Evolutionary conservation across 371 early-diverging fungal species (phyloP).

Genomic region (Rhizomucor miehei): DNA sequence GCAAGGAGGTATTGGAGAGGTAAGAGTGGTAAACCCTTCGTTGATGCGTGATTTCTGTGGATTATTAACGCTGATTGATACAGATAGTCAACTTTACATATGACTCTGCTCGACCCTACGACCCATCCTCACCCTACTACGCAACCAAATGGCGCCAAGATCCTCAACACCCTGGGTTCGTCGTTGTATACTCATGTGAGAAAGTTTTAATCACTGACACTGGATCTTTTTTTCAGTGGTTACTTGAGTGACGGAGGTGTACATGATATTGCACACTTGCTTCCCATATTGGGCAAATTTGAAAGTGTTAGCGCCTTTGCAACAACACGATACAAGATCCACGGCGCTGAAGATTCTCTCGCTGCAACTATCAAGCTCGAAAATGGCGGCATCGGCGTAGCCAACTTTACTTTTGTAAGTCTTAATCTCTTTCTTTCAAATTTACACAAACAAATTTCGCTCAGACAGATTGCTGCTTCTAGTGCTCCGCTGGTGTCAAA

Average conservation of each 20-base stretch:
- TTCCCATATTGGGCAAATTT: slow-evolving; percentile 41
- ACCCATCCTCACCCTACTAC: slow-evolving; percentile 40
- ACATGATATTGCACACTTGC: slow-evolving; percentile 47
- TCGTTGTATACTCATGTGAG: neutral
- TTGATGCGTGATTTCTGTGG: neutral
- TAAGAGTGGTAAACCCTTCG: slow-evolving; percentile 6
- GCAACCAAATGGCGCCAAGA: slow-evolving; percentile 44
- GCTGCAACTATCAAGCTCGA: slow-evolving; percentile 30
- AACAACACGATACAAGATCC: slow-evolving; percentile 33
- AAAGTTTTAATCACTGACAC: neutral
- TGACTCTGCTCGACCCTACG: slow-evolving; percentile 41
- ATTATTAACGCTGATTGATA: neutral
- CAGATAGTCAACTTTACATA: slow-evolving; percentile 47
- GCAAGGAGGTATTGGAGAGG: slow-evolving; percentile 42
- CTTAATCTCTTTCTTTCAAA: neutral
- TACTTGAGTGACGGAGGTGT: slow-evolving; percentile 53
- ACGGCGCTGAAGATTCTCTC: slow-evolving; percentile 40
- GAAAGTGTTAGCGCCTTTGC: slow-evolving; percentile 39
- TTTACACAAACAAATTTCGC: neutral
- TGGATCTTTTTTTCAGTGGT: slow-evolving; percentile 20
- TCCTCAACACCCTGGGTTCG: slow-evolving; percentile 49
- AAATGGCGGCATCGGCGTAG: slow-evolving; percentile 38
- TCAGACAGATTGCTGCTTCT: neutral
- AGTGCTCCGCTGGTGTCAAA: slow-evolving; percentile 42
- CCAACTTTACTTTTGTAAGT: slow-evolving; percentile 53